phyloP scores from a whole-genome alignment of 139 green algal genomes.

The Coccomyxa sp. region DNA sequence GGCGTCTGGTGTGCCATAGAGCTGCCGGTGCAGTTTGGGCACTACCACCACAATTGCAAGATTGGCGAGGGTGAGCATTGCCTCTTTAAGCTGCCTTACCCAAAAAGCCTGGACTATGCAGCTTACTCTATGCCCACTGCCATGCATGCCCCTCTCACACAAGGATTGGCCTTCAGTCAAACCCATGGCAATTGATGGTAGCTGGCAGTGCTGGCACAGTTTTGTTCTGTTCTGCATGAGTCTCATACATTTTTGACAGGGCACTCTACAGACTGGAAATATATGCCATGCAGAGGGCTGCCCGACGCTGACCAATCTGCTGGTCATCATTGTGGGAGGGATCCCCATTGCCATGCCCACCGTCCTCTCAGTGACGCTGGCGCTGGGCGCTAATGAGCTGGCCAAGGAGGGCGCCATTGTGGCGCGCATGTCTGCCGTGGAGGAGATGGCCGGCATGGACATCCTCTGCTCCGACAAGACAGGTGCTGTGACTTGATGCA shows the following conservation, averaged over 20 bases:
- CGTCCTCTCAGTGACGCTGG: conserved; percentile 86
- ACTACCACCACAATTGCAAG: conserved; percentile 62
- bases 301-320: conserved; percentile 79
- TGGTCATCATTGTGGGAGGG: conserved; percentile 87
- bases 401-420: conserved; percentile 88
- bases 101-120: no score
- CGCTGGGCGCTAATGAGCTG: conserved; percentile 79
- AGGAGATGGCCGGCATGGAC: conserved; percentile 91
- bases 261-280: neutral
- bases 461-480: conserved; percentile 93
- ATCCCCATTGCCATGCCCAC: conserved; percentile 94
- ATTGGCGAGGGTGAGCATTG: conserved; percentile 52
- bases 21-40: conserved; percentile 54
- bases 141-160: no score
- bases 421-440: conserved; percentile 76
- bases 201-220: neutral
- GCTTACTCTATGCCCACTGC: no score
- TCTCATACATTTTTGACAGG: neutral
- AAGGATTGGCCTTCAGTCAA: no score
- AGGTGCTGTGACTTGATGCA: no score
- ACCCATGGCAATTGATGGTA: no score
- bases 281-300: conserved; percentile 44
- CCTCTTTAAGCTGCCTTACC: no score
- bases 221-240: neutral
- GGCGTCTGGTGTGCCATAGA: conserved; percentile 68